A percentile compares a stretch with the other conserved stretches of the same genome.
These are phyloP conservation scores for Misopates orontium DNA, from an alignment of 257 asterid genomes.

Conservation along the genomic window DNA sequence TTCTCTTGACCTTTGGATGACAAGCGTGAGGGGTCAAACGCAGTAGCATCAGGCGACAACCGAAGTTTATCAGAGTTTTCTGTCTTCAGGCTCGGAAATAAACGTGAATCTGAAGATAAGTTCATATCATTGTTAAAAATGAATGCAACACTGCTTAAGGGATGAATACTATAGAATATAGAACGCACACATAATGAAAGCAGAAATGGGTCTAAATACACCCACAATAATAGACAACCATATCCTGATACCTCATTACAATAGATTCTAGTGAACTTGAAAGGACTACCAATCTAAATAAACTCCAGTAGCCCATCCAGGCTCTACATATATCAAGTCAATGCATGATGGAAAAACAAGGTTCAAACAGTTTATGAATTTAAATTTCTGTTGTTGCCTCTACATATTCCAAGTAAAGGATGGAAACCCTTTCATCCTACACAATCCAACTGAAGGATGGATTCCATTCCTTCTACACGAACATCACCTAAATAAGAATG, in stretches of 20 bases:
- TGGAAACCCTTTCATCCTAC: too few species aligned
- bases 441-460: too few species aligned
- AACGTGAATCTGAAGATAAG: conserved; percentile 38
- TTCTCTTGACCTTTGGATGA: conserved; percentile 62
- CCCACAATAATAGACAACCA: neutral
- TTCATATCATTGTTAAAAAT: neutral
- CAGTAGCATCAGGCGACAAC: conserved; percentile 60
- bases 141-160: conserved; percentile 7
- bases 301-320: neutral
- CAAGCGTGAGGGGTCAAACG: conserved; percentile 52
- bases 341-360: neutral
- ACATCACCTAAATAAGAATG: neutral
- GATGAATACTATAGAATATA: neutral
- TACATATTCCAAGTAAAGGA: too few species aligned
- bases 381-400: too few species aligned
- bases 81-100: conserved; percentile 34
- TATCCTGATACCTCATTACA: neutral
- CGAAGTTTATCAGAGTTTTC: conserved; percentile 51
- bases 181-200: neutral
- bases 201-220: too few species aligned
- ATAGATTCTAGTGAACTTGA: neutral
- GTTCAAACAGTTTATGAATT: neutral
- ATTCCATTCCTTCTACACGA: too few species aligned
- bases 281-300: too few species aligned
- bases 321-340: neutral